Evolutionary conservation across 2,329 filamentous ascomycete species (phyloP).

Genomic region (Aspergillus fischeri): DNA sequence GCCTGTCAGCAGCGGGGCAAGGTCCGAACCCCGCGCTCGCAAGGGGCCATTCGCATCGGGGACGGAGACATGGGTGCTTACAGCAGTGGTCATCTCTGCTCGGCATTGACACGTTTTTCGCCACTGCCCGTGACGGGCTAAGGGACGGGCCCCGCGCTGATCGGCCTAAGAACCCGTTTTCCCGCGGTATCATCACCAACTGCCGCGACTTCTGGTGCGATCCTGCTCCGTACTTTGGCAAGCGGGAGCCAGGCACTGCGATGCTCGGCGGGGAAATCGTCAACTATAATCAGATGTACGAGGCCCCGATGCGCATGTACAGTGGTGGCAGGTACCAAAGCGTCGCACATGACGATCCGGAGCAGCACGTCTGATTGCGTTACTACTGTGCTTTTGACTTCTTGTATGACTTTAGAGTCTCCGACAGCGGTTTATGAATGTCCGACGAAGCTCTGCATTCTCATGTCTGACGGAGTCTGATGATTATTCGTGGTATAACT

Average conservation of each 20-base stretch:
- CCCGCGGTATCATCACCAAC: slow-evolving; percentile 75
- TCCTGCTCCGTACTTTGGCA: slow-evolving; percentile 73
- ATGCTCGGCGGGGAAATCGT: slow-evolving; percentile 73
- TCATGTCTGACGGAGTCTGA: background rate
- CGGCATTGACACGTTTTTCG: slow-evolving; percentile 89
- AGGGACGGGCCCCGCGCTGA: slow-evolving; percentile 43
- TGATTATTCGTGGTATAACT: background rate
- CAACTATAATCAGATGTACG: slow-evolving; percentile 87
- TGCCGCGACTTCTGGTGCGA: slow-evolving; percentile 98
- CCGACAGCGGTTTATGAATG: slow-evolving; percentile 1
- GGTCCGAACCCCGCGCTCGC: slow-evolving; percentile 56
- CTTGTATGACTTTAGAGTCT: background rate
- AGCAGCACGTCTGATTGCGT: slow-evolving; percentile 23
- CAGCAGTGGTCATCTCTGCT: slow-evolving; percentile 79
- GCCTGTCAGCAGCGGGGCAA: slow-evolving; percentile 63
- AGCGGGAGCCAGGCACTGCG: slow-evolving; percentile 67
- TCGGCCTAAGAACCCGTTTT: slow-evolving; percentile 75
- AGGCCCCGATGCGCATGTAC: slow-evolving; percentile 68
- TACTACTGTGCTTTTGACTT: background rate
- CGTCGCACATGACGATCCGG: slow-evolving; percentile 37
- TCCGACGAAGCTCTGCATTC: slow-evolving; percentile 3
- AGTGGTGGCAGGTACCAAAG: slow-evolving; percentile 58
- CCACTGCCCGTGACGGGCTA: slow-evolving; percentile 76
- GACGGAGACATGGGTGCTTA: slow-evolving; percentile 57
- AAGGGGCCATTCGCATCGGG: slow-evolving; percentile 47